Conservation (phyloP, 2,329 filamentous ascomycete species). For the Pseudonectria buxi region DNA sequence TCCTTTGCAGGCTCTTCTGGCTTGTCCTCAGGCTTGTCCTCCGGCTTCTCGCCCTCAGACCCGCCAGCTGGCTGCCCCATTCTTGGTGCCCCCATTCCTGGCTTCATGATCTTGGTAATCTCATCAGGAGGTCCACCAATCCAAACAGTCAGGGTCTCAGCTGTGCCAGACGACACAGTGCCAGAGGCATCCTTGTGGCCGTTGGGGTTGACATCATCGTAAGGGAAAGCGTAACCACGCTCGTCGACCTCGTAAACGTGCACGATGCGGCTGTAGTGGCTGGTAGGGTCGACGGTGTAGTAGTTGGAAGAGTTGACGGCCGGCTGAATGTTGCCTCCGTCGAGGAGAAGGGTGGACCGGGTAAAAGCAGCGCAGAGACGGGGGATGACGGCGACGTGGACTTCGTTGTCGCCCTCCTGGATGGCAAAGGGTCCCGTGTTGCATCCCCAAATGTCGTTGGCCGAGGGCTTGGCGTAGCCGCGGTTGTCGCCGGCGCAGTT, state of each 20-base stretch:
- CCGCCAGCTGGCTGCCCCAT: too few relatives aligned
- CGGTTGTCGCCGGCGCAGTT: slow-evolving; percentile 36
- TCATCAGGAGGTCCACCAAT: slow-evolving; percentile 13
- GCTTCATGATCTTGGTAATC: neutral
- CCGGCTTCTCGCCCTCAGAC: too few relatives aligned
- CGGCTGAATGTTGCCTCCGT: slow-evolving; percentile 42
- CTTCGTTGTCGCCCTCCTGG: slow-evolving; percentile 28
- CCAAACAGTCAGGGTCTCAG: slow-evolving; percentile 23
- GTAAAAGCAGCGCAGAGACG: slow-evolving; percentile 46
- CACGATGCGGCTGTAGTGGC: slow-evolving; percentile 54
- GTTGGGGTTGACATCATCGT: slow-evolving; percentile 59
- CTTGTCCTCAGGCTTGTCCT: too few relatives aligned
- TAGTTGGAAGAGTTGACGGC: slow-evolving; percentile 30
- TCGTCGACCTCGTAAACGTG: slow-evolving; percentile 54
- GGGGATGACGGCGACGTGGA: slow-evolving; percentile 38
- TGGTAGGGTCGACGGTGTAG: slow-evolving; percentile 39
- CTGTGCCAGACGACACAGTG: slow-evolving; percentile 19
- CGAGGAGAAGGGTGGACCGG: slow-evolving; percentile 38
- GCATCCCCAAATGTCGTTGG: slow-evolving; percentile 44
- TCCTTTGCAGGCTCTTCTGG: too few relatives aligned
- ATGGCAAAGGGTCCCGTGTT: slow-evolving; percentile 41
- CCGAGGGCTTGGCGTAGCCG: slow-evolving; percentile 35
- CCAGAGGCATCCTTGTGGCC: slow-evolving; percentile 46
- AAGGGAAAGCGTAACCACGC: slow-evolving; percentile 59
- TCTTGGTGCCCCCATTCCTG: neutral